A percentile compares a stretch with the other conserved stretches of the same genome.
Conservation (phyloP, 192 early-diverging fungal genomes). For the Podila epigama region DNA sequence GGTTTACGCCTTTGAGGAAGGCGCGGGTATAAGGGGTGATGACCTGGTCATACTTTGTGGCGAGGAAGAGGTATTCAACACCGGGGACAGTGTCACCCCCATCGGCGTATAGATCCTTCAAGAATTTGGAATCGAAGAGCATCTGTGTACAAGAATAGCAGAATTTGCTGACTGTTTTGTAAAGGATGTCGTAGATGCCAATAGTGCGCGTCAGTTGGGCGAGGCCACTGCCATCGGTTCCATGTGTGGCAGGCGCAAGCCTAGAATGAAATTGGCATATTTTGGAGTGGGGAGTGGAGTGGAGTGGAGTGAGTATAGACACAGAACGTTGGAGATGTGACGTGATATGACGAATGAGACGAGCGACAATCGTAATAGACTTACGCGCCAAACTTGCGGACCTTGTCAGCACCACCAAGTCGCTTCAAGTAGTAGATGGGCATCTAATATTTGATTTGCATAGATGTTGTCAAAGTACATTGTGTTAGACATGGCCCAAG, state of each 20-base stretch:
- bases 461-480: background rate
- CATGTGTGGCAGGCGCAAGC: background rate
- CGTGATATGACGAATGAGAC: background rate
- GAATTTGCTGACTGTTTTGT: background rate
- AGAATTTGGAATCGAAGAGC: background rate
- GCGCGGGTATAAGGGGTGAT: slow-evolving; percentile 12
- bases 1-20: slow-evolving; percentile 3
- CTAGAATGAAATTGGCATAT: background rate
- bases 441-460: background rate
- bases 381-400: background rate
- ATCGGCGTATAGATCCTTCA: background rate
- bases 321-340: background rate
- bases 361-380: background rate
- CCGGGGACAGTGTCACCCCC: slow-evolving; percentile 11
- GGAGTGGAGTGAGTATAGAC: background rate
- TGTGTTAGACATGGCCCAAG: too few relatives aligned
- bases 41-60: background rate
- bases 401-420: slow-evolving; percentile 7
- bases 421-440: slow-evolving; percentile 6
- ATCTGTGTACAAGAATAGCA: background rate
- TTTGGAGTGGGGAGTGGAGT: background rate
- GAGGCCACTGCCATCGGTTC: background rate
- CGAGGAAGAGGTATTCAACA: slow-evolving; percentile 11
- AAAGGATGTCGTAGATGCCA: slow-evolving; percentile 1
- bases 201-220: background rate